Evolutionary conservation across 257 asterid species (phyloP).

Genomic region (Fraxinus excelsior): DNA sequence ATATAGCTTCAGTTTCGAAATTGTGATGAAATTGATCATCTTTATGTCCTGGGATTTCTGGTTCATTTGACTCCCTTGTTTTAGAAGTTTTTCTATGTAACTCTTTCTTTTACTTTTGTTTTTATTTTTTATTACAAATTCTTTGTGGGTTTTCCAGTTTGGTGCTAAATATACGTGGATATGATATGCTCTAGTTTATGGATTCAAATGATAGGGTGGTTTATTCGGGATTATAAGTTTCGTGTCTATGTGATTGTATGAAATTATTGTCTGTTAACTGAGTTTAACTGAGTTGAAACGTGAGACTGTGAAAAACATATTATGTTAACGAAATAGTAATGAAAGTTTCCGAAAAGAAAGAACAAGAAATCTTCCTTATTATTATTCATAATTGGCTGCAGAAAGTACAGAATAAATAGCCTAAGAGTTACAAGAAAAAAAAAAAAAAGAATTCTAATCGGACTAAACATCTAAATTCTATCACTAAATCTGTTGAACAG

Average conservation of each 20-base stretch:
- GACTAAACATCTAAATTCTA: no score
- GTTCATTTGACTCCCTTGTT: neutral
- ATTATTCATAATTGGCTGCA: no score
- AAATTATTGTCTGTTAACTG: neutral
- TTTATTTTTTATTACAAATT: neutral
- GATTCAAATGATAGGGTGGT: no score
- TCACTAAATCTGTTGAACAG: no score
- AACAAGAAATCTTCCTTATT: no score
- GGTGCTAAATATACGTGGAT: neutral
- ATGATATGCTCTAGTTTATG: no score
- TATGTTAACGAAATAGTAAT: no score
- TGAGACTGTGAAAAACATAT: neutral
- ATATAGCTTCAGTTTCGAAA: slow-evolving; percentile 4
- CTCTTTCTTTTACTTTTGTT: neutral
- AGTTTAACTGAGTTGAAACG: neutral
- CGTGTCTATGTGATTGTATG: neutral
- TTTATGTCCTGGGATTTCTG: neutral
- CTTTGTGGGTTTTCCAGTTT: neutral
- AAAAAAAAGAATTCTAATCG: no score
- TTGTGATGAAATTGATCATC: neutral
- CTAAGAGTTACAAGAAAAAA: no score
- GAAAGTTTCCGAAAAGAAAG: no score
- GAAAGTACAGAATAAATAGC: no score
- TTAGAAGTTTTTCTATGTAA: neutral
- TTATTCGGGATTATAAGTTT: no score